Evolutionary conservation across 768 basidiomycete genomes (phyloP), one percentile per base, ranked within the genome.

Genomic region (Cystofilobasidium ferigula): DNA sequence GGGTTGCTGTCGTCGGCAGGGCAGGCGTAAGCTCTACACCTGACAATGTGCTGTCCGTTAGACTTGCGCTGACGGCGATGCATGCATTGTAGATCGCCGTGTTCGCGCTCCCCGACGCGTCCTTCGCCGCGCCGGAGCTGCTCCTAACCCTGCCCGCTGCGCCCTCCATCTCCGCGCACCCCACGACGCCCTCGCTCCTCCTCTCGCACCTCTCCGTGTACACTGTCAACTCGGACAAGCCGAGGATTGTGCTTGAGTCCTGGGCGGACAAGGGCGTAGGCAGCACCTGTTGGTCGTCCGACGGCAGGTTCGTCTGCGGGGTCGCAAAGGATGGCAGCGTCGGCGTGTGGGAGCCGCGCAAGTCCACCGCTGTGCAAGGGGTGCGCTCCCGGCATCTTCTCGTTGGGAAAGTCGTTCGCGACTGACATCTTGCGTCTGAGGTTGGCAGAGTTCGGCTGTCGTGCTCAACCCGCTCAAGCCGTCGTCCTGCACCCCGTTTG

Each of bases 161-260:
- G 20, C 64, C 63, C 13, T 57, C 64, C 5, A 47, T 71, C 48
- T 64, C 70, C 3, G 64, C 69, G 24, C 70, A 72, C 56, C 70
- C 72, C 6, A 69, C 70, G 20, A 64, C 69, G 0, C 60, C 65
- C 8, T 35, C 65, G 18, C 30, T 67, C 1, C 51, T 67, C 45
- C 60, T 67, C 32, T 24, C 36, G 14, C 22, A 45, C 32, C 20
- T 61, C 51, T 3, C 42, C 40, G 6, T 61, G 30, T 2, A 42
- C 53, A 7, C 26, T 40, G 40, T 61, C 40, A 20, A 56, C 32
- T 62, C 38, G 22, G 60, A 61, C 42, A 32, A 54, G 24, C 64
- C 65, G 6, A 53, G 30, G 22, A 56, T 67, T 14, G 42, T 32
- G 28, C 38, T 67, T n/a, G 65, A 62, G 35, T 32, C 59, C 4